phyloP scores from a whole-genome alignment of 345 rosid genomes.

The Stellera chamaejasme region DNA sequence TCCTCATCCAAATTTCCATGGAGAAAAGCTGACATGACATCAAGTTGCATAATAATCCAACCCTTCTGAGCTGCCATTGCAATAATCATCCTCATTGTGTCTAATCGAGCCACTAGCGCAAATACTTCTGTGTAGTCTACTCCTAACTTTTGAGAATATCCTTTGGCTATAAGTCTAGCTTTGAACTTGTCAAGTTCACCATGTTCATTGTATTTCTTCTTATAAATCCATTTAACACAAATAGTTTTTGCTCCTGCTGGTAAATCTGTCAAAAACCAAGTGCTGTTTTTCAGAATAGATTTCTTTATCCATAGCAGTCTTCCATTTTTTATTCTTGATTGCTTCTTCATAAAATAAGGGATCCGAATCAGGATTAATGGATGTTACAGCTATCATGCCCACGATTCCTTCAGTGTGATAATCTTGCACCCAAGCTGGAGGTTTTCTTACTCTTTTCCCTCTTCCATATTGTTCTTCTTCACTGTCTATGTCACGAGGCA shows the following conservation, averaged over 20 bases:
- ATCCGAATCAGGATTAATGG: too few species aligned
- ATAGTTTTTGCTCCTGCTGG: not conserved
- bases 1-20: too few species aligned
- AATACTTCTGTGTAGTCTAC: not conserved
- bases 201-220: slow-evolving; percentile 6
- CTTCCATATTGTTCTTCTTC: too few species aligned
- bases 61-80: not conserved
- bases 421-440: too few species aligned
- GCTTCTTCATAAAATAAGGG: not conserved
- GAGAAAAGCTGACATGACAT: not conserved
- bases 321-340: not conserved
- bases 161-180: slow-evolving; percentile 4
- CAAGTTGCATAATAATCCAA: slow-evolving; percentile 9
- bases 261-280: not conserved
- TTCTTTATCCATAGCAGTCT: not conserved
- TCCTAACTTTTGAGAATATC: not conserved
- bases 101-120: not conserved
- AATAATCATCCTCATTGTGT: slow-evolving; percentile 5
- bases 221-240: slow-evolving; percentile 16
- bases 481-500: too few species aligned
- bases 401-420: too few species aligned
- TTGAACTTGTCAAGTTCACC: not conserved
- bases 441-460: too few species aligned
- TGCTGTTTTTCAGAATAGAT: slow-evolving; percentile 7
- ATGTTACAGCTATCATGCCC: too few species aligned